Base-by-base conservation (phyloP, 176 grass and related monocot genomes). In the Oryza meyeriana region DNA sequence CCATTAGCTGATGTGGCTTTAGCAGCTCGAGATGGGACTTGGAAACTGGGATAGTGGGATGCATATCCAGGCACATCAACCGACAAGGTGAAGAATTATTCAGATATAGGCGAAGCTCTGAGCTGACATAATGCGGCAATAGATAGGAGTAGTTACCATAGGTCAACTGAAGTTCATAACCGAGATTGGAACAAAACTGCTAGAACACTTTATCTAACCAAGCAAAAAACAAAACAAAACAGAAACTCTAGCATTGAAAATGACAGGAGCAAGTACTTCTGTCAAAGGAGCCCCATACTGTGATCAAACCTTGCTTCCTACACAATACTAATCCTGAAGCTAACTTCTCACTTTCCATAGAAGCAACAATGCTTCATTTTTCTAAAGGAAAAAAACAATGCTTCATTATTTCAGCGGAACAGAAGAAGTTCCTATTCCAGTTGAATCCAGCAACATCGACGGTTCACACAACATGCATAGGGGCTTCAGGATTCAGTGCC, bases 351-450 rank as follows among this genome's bases (percentile, higher is more conserved):
- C 66, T 61, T 78, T 16, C 16, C n/a, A 67, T 47, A 35, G 71
- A 74, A 90, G 66, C 39, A 61, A 72, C 44, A 75, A 64, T 63
- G 63, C 67, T 78, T 71, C 61, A 79, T 86, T 90, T n/a, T n/a
- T n/a, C n/a, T n/a, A n/a, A n/a, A n/a, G n/a, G n/a, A n/a, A n/a
- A n/a, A n/a, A n/a, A 61, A 72, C 44, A 75, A 64, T 63, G 63
- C 67, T 78, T 71, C 61, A 79, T 86, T 90, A 90, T 86, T 85
- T 72, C 67, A 50, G 17, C 30, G 32, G 45, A 86, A 45, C 35
- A 67, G 5, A 83, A 29, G 39, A 84, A 40, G 41, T 13, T 72
- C n/a, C 45, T 62, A 72, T 41, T 30, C 72, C 61, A 50, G 44
- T 71, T 58, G 33, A 85, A 59, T 67, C 61, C 68, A 61, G 66